A percentile compares a stretch with the other conserved stretches of the same genome.
These are phyloP conservation scores for Plasmodium reichenowi DNA, from an alignment of 169 alveolate species.

Conservation along the genomic window DNA sequence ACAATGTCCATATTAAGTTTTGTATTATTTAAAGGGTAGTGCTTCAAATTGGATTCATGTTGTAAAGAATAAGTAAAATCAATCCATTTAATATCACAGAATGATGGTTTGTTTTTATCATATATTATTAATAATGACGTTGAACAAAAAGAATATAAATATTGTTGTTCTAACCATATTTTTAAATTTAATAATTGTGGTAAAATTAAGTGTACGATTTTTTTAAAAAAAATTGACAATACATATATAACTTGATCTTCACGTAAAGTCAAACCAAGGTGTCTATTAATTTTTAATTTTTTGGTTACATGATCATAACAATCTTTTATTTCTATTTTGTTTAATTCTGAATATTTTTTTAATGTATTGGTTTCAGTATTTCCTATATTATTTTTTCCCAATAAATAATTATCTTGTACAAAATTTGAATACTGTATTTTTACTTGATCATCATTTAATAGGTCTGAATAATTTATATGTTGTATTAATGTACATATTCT, in stretches of 20 bases:
- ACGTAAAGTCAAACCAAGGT: conserved; percentile 31
- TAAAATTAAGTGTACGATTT: conserved; percentile 26
- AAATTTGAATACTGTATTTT: conserved; percentile 5
- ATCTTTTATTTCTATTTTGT: conserved; percentile 13
- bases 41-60: not conserved
- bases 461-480: not conserved
- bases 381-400: not conserved
- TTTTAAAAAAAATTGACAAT: conserved; percentile 34
- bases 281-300: conserved; percentile 42
- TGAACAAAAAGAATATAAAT: conserved; percentile 55
- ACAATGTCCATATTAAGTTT: conserved; percentile 29
- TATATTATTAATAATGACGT: conserved; percentile 66
- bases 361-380: not conserved
- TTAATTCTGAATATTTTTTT: not conserved
- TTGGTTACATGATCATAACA: conserved; percentile 41
- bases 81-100: conserved; percentile 69
- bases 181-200: conserved; percentile 47
- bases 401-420: not conserved
- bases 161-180: conserved; percentile 60
- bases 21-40: not conserved
- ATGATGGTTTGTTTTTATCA: conserved; percentile 39
- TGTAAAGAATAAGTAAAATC: conserved; percentile 68
- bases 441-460: conserved; percentile 24
- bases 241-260: conserved; percentile 58
- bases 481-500: conserved; percentile 61